Evolutionary conservation across 2,329 filamentous ascomycete genomes (phyloP).

Genomic region (Sordariomycetes sp.): DNA sequence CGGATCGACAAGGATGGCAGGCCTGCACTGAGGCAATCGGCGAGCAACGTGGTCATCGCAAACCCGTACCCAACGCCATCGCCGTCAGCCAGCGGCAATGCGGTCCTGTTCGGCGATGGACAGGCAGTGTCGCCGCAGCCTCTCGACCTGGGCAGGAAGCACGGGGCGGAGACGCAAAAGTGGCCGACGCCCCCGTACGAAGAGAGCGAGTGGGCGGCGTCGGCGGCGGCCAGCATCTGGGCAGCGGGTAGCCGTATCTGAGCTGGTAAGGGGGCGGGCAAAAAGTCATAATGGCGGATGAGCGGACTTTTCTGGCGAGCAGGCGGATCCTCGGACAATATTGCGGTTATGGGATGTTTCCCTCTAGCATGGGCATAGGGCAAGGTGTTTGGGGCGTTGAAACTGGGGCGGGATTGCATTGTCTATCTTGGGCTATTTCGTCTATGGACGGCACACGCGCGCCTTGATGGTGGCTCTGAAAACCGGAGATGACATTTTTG

Average conservation of each 20-base stretch:
- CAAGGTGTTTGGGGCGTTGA: slow-evolving; percentile 5
- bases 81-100: slow-evolving; percentile 73
- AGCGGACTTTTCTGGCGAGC: neutral
- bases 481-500: neutral
- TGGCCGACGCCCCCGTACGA: slow-evolving; percentile 96
- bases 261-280: slow-evolving; percentile 5
- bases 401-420: neutral
- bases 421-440: neutral
- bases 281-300: neutral
- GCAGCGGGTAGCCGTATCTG: slow-evolving; percentile 57
- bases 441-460: neutral
- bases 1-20: slow-evolving; percentile 50
- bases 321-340: neutral
- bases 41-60: slow-evolving; percentile 49
- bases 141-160: slow-evolving; percentile 54
- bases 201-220: slow-evolving; percentile 81
- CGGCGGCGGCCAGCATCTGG: slow-evolving; percentile 73
- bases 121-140: slow-evolving; percentile 57
- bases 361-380: neutral
- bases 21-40: slow-evolving; percentile 47
- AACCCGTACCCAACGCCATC: slow-evolving; percentile 59
- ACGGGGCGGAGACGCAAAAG: slow-evolving; percentile 44
- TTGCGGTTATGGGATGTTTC: neutral
- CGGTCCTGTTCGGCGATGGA: slow-evolving; percentile 60
- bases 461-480: neutral